Evolutionary conservation across 2,329 filamentous ascomycete species (phyloP).

Genomic region (Aspergillus jensenii): DNA sequence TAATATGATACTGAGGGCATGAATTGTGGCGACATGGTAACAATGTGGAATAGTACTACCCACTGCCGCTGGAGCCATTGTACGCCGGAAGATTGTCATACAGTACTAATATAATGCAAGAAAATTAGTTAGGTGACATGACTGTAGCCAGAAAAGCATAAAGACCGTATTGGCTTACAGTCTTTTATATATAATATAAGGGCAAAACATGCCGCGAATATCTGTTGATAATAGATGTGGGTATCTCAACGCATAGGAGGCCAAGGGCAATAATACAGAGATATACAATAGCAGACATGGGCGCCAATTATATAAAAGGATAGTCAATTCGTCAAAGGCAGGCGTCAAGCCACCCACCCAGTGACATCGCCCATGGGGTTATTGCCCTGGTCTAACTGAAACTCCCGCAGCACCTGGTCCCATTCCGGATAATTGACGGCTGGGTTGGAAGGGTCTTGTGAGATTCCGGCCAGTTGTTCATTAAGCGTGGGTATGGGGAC

Average conservation of each 20-base stretch:
- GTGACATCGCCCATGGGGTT: constrained; percentile 23
- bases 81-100: no score
- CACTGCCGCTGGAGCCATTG: no score
- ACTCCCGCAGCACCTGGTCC: constrained; percentile 41
- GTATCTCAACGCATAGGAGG: neutral
- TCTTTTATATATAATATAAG: neutral
- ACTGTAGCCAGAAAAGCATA: neutral
- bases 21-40: no score
- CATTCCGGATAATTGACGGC: constrained; percentile 35
- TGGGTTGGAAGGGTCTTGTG: constrained; percentile 17
- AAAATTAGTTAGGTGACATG: no score
- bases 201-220: neutral
- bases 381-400: constrained; percentile 31
- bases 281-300: neutral
- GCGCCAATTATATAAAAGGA: neutral
- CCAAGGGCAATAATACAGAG: neutral
- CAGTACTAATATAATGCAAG: no score
- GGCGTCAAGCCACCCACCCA: constrained; percentile 30
- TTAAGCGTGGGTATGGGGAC: constrained; percentile 12
- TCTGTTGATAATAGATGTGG: neutral
- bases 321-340: neutral
- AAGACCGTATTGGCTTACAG: neutral
- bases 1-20: no score
- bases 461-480: constrained; percentile 9
- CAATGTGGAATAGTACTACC: no score